Percentiles rank a stretch among this genome's conserved stretches.
Evolutionary conservation across 768 basidiomycete species (phyloP).

Genomic region (Leucocoprinus sp.): DNA sequence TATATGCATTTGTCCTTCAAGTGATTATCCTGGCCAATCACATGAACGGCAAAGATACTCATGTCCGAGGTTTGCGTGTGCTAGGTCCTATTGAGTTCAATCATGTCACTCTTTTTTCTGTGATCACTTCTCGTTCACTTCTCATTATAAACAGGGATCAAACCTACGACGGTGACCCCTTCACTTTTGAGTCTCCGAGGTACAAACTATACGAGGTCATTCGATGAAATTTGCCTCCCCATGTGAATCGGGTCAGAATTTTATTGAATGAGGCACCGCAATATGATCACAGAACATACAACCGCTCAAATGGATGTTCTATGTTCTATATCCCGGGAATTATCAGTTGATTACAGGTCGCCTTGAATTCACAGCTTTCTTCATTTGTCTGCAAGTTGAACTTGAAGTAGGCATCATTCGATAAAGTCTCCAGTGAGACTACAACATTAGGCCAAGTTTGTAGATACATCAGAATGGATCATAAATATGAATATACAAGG

Average conservation of each 20-base stretch:
- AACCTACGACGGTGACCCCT: constrained; percentile 58
- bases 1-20: constrained; percentile 86
- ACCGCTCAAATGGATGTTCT: no score
- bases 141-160: constrained; percentile 27
- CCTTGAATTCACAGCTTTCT: no score
- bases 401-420: no score
- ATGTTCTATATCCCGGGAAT: no score
- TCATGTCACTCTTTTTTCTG: background rate
- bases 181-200: constrained; percentile 52
- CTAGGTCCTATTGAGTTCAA: constrained; percentile 75
- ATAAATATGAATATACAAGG: constrained; percentile 11
- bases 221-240: no score
- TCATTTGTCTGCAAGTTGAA: no score
- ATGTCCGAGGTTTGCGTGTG: constrained; percentile 86
- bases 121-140: constrained; percentile 1
- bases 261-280: no score
- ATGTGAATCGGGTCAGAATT: no score
- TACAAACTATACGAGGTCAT: constrained; percentile 79
- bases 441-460: constrained; percentile 4
- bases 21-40: constrained; percentile 89
- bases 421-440: background rate
- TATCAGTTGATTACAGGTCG: no score
- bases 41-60: constrained; percentile 98
- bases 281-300: no score
- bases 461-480: constrained; percentile 4